Evolutionary conservation across 345 rosid species (phyloP), one percentile per base, ranked within the genome.

Genomic region (Lumnitzera littorea): DNA sequence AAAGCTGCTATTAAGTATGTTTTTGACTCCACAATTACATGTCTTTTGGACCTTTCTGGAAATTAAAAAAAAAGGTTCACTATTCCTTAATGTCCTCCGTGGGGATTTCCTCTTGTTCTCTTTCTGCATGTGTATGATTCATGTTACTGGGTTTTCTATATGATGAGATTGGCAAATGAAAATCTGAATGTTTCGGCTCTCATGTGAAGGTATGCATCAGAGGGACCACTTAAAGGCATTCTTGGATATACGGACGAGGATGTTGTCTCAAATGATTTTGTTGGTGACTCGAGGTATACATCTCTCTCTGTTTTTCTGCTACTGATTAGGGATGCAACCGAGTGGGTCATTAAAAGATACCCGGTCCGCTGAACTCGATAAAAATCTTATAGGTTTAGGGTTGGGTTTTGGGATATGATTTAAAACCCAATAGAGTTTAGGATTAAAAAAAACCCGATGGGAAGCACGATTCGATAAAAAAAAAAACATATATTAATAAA

Each of bases 171-270:
- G 27, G 56, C 65, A 56, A 24, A 51, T 57, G 20, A 56, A 50
- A 31, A 12, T 43, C 46, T 48, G 55, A 56, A 48, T 46, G 43
- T 36, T 36, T 36, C 9, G 43, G 9, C 55, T 55, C 48, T 50
- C 27, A 55, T 62, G 53, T 69, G 50, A 57, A 91, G 98, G 89
- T 78, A 72, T 79, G 99, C 99, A 15, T 85, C 99, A 2, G 99
- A 83, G 76, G 97, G 97, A 24, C 86, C 89, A 27, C 74, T 94
- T 31, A 79, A 62, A 66, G 99, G 99, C 67, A 90, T 94, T 82
- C 95, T 94, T 27, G 99, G 99, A 56, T 91, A 88, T 63, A 88
- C 97, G 17, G 96, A 94, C 16, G 99, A 94, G 70, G 96, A 91
- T 80, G 97, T 94, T 31, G 97, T 94, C 74, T 94, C 96, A 12